A percentile compares a stretch with the other conserved stretches of the same genome.
Evolutionary conservation across 345 rosid genomes (phyloP).

Genomic region (Nephelium lappaceum): DNA sequence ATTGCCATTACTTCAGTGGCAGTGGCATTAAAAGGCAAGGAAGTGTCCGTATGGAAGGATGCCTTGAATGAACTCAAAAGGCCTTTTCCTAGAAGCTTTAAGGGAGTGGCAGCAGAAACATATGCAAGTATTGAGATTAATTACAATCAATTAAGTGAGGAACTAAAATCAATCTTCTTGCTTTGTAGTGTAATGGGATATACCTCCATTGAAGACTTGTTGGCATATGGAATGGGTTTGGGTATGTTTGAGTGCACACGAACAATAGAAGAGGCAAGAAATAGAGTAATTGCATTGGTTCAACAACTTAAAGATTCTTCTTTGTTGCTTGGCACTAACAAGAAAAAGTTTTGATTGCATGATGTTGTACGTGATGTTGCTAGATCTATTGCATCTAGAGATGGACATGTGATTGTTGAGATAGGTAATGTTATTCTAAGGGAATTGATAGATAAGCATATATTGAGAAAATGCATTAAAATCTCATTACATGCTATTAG

Average conservation of each 20-base stretch:
- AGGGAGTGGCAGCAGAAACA: background rate
- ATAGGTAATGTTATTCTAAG: background rate
- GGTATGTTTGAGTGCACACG: constrained; percentile 6
- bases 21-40: constrained; percentile 13
- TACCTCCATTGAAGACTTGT: constrained; percentile 7
- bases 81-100: background rate
- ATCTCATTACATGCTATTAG: background rate
- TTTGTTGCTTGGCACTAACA: constrained; percentile 14
- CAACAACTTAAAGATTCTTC: constrained; percentile 24
- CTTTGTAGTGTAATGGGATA: constrained; percentile 20
- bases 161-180: constrained; percentile 30
- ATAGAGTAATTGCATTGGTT: constrained; percentile 20
- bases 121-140: constrained; percentile 23
- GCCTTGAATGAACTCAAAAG: constrained; percentile 15
- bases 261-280: constrained; percentile 7
- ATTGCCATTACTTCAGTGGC: constrained; percentile 24
- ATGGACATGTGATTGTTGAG: background rate
- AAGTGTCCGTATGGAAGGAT: constrained; percentile 20
- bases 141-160: constrained; percentile 26
- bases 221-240: constrained; percentile 28
- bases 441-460: background rate
- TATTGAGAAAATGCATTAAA: background rate
- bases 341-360: constrained; percentile 18
- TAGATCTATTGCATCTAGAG: constrained; percentile 7
- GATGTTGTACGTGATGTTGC: constrained; percentile 19